phyloP scores from a whole-genome alignment of 1,139 yeast species.

The Kazachstania sp. region DNA sequence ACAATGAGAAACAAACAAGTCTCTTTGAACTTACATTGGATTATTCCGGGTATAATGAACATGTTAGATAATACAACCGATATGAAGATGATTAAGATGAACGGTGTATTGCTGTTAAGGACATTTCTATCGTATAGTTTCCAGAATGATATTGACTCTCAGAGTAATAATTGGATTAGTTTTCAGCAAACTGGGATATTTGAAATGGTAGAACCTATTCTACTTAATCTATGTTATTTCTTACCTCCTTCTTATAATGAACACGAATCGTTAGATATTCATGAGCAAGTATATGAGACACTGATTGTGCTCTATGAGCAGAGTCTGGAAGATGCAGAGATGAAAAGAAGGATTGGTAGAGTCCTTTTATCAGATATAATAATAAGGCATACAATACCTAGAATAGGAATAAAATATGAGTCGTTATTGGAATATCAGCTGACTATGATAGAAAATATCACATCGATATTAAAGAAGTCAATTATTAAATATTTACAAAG shows the following conservation, averaged over 20 bases:
- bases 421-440: conserved; percentile 15
- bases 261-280: conserved; percentile 13
- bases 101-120: conserved; percentile 19
- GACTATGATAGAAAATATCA: conserved; percentile 3
- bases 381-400: conserved; percentile 22
- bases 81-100: conserved; percentile 17
- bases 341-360: conserved; percentile 5
- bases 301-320: conserved; percentile 14
- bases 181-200: conserved; percentile 24
- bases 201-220: conserved; percentile 19
- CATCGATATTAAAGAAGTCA: conserved; percentile 8
- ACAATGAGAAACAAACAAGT: conserved; percentile 15
- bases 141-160: conserved; percentile 2
- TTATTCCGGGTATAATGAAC: conserved; percentile 29
- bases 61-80: conserved; percentile 27
- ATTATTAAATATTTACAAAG: conserved; percentile 20
- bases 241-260: conserved; percentile 25
- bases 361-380: conserved; percentile 20
- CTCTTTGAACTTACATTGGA: conserved; percentile 28
- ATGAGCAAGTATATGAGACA: conserved; percentile 21
- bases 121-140: conserved; percentile 13
- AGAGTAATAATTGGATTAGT: conserved; percentile 14
- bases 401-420: conserved; percentile 19
- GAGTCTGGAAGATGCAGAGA: conserved; percentile 10
- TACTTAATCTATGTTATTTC: conserved; percentile 22